These are phyloP conservation scores for Diaporthe vexans DNA, from an alignment of 2,329 filamentous ascomycete genomes.

Conservation along the genomic window DNA sequence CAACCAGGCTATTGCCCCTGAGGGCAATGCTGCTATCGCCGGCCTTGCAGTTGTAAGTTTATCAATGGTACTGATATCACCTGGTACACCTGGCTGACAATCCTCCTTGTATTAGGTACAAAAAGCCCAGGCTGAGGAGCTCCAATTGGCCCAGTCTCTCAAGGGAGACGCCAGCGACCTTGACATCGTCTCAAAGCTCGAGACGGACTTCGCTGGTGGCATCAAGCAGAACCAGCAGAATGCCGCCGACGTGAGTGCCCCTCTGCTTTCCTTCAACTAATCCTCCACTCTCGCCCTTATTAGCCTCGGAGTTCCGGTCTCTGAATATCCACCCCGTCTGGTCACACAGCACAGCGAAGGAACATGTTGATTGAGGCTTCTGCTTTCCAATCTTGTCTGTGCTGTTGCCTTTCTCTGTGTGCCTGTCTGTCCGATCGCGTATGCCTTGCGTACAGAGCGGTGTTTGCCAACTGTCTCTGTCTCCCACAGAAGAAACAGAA, in stretches of 20 bases:
- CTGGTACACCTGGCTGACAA: not conserved
- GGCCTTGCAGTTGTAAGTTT: slow-evolving; percentile 11
- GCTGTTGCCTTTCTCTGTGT: not conserved
- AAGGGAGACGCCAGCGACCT: slow-evolving; percentile 6
- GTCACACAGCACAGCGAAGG: too few species aligned
- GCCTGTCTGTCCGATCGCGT: slow-evolving; percentile 7
- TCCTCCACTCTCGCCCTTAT: not conserved
- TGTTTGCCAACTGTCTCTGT: slow-evolving; percentile 33
- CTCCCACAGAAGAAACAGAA: slow-evolving; percentile 34
- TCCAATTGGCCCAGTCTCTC: slow-evolving; percentile 12
- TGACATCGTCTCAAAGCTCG: slow-evolving; percentile 9
- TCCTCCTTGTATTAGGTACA: not conserved
- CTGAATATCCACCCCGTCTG: slow-evolving; percentile 24
- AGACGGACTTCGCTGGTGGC: slow-evolving; percentile 30
- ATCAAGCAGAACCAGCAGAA: slow-evolving; percentile 35
- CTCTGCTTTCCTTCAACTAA: slow-evolving; percentile 15
- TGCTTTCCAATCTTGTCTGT: not conserved
- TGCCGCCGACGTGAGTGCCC: slow-evolving; percentile 20
- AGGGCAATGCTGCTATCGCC: slow-evolving; percentile 7
- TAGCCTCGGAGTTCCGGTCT: slow-evolving; percentile 8
- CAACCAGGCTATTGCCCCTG: slow-evolving; percentile 29
- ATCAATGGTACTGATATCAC: too few species aligned
- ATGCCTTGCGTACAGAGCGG: slow-evolving; percentile 5
- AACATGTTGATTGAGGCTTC: not conserved
- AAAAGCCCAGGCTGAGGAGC: slow-evolving; percentile 30